Percentiles rank a stretch among this genome's conserved stretches.
phyloP scores from a whole-genome alignment of 2,329 filamentous ascomycete genomes.

The Talaromyces sp. region DNA sequence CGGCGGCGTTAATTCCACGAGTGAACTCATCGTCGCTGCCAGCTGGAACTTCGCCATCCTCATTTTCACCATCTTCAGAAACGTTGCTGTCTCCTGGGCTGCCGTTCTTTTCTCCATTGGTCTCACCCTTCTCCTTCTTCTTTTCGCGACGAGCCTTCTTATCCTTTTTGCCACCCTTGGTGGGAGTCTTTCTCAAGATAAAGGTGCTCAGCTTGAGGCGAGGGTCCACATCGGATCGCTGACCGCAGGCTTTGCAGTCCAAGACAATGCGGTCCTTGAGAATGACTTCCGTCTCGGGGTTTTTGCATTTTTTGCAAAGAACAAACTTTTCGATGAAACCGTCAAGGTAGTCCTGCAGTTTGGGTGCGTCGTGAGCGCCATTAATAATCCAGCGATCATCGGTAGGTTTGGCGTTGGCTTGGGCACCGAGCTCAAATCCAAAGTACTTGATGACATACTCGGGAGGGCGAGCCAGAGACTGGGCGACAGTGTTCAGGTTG shows the following conservation, averaged over 20 bases:
- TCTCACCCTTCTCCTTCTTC: constrained; percentile 66
- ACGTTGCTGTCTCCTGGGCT: constrained; percentile 64
- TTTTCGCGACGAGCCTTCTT: constrained; percentile 78
- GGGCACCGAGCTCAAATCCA: constrained; percentile 95
- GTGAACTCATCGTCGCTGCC: constrained; percentile 89
- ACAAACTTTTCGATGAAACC: constrained; percentile 99
- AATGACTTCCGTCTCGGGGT: constrained; percentile 92
- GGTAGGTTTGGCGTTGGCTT: constrained; percentile 95
- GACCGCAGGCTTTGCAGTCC: constrained; percentile 98
- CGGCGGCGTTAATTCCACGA: constrained; percentile 64
- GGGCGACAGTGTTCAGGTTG: constrained; percentile 90
- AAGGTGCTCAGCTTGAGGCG: constrained; percentile 95
- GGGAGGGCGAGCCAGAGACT: constrained; percentile 85
- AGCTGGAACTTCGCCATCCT: constrained; percentile 61
- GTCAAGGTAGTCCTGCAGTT: constrained; percentile 96
- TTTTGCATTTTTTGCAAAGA: constrained; percentile 99
- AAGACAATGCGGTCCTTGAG: constrained; percentile 92
- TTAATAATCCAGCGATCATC: constrained; percentile 99
- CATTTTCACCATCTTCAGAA: constrained; percentile 58
- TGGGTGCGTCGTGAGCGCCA: constrained; percentile 87
- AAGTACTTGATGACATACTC: constrained; percentile 99
- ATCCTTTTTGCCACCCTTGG: constrained; percentile 92
- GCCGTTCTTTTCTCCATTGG: constrained; percentile 53
- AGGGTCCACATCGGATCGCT: constrained; percentile 84
- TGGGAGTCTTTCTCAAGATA: constrained; percentile 90